Percentiles rank a stretch among this genome's conserved stretches.
Evolutionary conservation across 495 filamentous ascomycete genomes (phyloP).

Genomic region (Penicillium robsamsonii): DNA sequence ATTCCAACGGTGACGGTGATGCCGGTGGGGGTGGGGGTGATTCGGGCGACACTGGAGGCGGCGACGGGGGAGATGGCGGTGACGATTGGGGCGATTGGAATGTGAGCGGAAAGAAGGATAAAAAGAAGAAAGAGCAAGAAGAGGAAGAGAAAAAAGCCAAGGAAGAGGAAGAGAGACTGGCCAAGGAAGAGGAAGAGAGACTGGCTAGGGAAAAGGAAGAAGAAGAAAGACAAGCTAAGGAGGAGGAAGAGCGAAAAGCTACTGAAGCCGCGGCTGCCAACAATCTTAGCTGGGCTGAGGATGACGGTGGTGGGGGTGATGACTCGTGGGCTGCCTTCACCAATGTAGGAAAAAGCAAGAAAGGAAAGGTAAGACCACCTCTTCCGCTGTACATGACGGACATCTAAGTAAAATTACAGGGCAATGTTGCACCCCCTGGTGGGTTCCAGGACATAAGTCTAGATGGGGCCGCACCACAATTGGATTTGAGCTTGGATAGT

Average conservation of each 20-base stretch:
- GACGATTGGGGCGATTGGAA: conserved; percentile 46
- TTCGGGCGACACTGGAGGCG: conserved; percentile 25
- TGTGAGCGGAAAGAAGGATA: conserved; percentile 41
- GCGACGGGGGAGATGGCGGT: conserved; percentile 27
- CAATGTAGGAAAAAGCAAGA: conserved; percentile 46
- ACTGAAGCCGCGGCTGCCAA: conserved; percentile 36
- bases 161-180: conserved; percentile 35
- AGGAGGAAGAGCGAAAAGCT: conserved; percentile 34
- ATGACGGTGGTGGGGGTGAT: conserved; percentile 31
- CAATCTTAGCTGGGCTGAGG: conserved; percentile 48
- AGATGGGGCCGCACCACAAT: conserved; percentile 40
- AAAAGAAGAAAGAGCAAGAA: conserved; percentile 37
- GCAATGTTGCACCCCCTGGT: conserved; percentile 28
- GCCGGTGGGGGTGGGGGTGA: conserved; percentile 38
- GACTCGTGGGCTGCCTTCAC: conserved; percentile 39
- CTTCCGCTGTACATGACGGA: not conserved
- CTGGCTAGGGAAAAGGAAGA: conserved; percentile 26
- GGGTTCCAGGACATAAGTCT: conserved; percentile 49
- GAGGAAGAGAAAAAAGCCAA: conserved; percentile 36
- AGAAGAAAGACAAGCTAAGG: conserved; percentile 35
- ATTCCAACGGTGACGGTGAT: conserved; percentile 37
- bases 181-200: conserved; percentile 33
- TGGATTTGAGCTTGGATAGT: conserved; percentile 46
- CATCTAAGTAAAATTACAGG: conserved; percentile 15
- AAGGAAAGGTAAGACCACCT: conserved; percentile 42